Base-by-base conservation (phyloP, 306 rosid species). In the Lupinus albus region DNA sequence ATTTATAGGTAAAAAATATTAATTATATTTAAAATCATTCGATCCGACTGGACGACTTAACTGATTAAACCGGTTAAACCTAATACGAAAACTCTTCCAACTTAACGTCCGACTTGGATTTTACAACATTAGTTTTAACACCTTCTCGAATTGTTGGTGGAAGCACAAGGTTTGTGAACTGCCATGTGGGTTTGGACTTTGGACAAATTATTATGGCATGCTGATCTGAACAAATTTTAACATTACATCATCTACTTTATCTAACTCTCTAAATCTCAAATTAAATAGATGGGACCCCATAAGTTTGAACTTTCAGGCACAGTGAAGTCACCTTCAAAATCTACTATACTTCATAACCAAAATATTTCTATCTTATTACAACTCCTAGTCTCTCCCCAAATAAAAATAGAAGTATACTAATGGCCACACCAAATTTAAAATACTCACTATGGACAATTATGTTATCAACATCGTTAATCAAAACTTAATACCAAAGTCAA, bases 221-320 rank as follows among this genome's bases (percentile, higher is more conserved):
- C 38, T 47, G 7, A 48, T 57, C 52, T 21, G 51, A 74, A 64
- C 70, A 56, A 56, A 50, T 51, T 70, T 32, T 64, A 20, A 25
- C 74, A 64, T 75, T 70, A 64, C 77, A 70, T 79, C 80, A 74
- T 64, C 75, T 49, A 38, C 67, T 4, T 18, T 71, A 30, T 33
- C 36, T 7, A 65, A 18, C 61, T 17, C 55, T 67, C 69, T 79
- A 76, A 30, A 50, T 71, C 75, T 49, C 13, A 72, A 65, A 59
- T 65, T 71, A 45, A 75, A 53, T 45, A 61, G 48, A 59, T 48
- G 78, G 80, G 84, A 70, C 81, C 78, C 71, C 60, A 49, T 79
- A 70, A 10, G 78, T 60, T 76, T 76, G 58, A 54, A 10, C 75
- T 60, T 76, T 76, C 58, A 54, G 41, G 13, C 38, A 21, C 54